Evolutionary conservation across 2,329 filamentous ascomycete species (phyloP).

Genomic region (Apiospora pterosperma): DNA sequence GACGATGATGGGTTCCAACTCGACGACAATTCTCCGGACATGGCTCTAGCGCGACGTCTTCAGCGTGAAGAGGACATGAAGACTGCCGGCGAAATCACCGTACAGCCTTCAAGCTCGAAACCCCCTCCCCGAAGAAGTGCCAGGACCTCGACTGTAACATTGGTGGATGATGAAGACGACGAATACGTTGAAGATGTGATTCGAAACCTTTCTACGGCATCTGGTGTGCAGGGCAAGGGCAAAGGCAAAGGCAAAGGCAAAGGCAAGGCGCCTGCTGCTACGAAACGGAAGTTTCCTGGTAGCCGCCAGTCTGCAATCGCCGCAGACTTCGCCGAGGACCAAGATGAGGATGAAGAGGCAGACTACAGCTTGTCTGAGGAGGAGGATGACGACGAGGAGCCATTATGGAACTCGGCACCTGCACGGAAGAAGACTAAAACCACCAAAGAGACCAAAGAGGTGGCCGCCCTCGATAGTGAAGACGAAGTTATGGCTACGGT

Average conservation of each 20-base stretch:
- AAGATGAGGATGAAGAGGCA: constrained; percentile 15
- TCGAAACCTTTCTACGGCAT: not conserved
- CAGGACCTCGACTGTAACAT: not conserved
- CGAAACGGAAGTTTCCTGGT: constrained; percentile 2
- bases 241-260: constrained; percentile 11
- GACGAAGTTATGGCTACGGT: not conserved
- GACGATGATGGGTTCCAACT: constrained; percentile 13
- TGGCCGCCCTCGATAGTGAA: not conserved
- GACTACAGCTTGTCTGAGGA: constrained; percentile 7
- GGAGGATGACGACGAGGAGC: constrained; percentile 14
- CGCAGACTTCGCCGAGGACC: constrained; percentile 5
- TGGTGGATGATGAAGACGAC: constrained; percentile 4
- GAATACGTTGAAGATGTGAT: not conserved
- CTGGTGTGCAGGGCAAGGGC: constrained; percentile 8
- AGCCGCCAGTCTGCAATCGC: not conserved
- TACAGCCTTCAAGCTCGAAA: constrained; percentile 8
- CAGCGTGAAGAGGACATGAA: constrained; percentile 20
- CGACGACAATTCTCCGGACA: constrained; percentile 11
- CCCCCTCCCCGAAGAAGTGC: constrained; percentile 8
- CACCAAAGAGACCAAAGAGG: not conserved
- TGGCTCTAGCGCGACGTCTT: not conserved
- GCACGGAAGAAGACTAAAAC: constrained; percentile 12
- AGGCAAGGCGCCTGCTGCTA: constrained; percentile 3
- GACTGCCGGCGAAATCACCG: not conserved
- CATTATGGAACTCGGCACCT: constrained; percentile 9